A percentile compares a stretch with the other conserved stretches of the same genome.
phyloP scores from a whole-genome alignment of 1,284 basidiomycete species.

The Stereum hirsutum region DNA sequence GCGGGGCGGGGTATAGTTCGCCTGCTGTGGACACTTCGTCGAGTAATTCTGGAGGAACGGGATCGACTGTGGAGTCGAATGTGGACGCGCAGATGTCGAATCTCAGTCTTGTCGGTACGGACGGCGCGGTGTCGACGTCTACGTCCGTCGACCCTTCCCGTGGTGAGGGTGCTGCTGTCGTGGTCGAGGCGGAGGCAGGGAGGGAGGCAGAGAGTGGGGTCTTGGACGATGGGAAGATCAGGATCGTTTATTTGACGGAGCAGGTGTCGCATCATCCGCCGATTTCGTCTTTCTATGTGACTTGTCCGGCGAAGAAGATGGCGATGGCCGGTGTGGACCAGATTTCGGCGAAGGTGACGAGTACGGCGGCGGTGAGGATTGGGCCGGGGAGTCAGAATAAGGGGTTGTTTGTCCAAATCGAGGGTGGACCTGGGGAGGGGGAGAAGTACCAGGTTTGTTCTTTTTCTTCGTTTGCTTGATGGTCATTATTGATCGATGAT shows the following conservation, averaged over 20 bases:
- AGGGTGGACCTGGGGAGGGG: slow-evolving; percentile 68
- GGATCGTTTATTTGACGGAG: slow-evolving; percentile 69
- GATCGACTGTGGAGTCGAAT: slow-evolving; percentile 37
- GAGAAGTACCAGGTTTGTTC: slow-evolving; percentile 82
- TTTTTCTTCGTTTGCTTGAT: too few relatives aligned
- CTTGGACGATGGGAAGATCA: slow-evolving; percentile 29
- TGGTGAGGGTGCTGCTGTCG: too few relatives aligned
- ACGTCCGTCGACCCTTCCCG: slow-evolving; percentile 9
- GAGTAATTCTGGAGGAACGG: slow-evolving; percentile 21
- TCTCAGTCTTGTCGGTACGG: slow-evolving; percentile 39
- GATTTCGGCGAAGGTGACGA: slow-evolving; percentile 85
- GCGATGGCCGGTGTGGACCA: slow-evolving; percentile 83
- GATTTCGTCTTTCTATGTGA: slow-evolving; percentile 82
- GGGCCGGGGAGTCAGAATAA: slow-evolving; percentile 79
- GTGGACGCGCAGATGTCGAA: slow-evolving; percentile 48
- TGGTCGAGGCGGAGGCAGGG: too few relatives aligned
- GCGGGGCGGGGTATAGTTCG: slow-evolving; percentile 36
- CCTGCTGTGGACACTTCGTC: slow-evolving; percentile 34
- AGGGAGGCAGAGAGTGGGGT: neutral
- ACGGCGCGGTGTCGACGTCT: slow-evolving; percentile 10
- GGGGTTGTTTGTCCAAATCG: slow-evolving; percentile 80
- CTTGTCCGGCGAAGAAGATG: slow-evolving; percentile 65
- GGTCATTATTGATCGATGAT: too few relatives aligned
- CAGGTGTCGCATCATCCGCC: slow-evolving; percentile 97
- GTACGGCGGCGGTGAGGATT: slow-evolving; percentile 70